Conservation (phyloP, 345 rosid genomes). For the Bruguiera sexangula region DNA sequence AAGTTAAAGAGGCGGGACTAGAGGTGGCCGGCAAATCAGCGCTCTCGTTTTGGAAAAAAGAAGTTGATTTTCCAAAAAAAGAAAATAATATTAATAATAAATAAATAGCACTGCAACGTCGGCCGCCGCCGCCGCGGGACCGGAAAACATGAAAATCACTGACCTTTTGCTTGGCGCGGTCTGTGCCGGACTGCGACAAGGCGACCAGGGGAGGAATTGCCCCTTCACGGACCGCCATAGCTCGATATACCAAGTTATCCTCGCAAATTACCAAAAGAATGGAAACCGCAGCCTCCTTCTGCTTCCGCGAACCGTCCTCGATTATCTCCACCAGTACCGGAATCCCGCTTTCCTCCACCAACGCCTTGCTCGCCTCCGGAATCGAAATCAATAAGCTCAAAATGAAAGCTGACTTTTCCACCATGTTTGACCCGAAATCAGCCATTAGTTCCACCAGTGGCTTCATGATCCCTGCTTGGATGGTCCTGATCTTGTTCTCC, state of each 20-base stretch:
- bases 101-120: slow-evolving; percentile 23
- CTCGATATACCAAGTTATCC: slow-evolving; percentile 52
- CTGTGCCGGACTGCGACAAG: slow-evolving; percentile 72
- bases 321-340: slow-evolving; percentile 90
- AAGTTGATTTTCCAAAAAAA: slow-evolving; percentile 1
- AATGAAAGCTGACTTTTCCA: slow-evolving; percentile 83
- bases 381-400: slow-evolving; percentile 49
- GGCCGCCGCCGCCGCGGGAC: neutral
- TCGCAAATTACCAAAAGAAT: slow-evolving; percentile 70
- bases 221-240: slow-evolving; percentile 88
- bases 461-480: slow-evolving; percentile 74
- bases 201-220: slow-evolving; percentile 88
- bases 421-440: slow-evolving; percentile 91
- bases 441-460: slow-evolving; percentile 93
- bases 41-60: slow-evolving; percentile 8
- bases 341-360: slow-evolving; percentile 83
- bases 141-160: neutral
- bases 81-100: neutral
- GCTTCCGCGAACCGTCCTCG: slow-evolving; percentile 80
- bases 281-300: slow-evolving; percentile 74
- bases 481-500: slow-evolving; percentile 83
- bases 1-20: neutral
- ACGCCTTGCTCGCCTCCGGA: slow-evolving; percentile 60
- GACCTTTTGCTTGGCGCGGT: slow-evolving; percentile 85
- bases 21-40: slow-evolving; percentile 18